Conservation (phyloP, 352 stramenopile genomes). For the Phytophthora meadii region DNA sequence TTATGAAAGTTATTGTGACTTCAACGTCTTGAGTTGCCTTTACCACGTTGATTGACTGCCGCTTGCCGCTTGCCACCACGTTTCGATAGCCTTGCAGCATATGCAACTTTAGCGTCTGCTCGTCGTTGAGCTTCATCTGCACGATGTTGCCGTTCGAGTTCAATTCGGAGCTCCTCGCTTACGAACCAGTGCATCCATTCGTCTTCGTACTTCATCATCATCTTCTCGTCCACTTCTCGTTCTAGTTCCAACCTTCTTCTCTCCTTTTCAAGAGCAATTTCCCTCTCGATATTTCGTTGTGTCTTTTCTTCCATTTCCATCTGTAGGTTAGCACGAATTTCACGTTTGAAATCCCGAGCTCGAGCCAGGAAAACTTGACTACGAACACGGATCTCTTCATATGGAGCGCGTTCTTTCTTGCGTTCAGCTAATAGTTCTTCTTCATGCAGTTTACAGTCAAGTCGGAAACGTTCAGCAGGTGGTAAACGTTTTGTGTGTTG, state of each 20-base stretch:
- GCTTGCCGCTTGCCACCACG: conserved; percentile 62
- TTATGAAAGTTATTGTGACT: neutral
- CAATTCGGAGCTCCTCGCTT: conserved; percentile 53
- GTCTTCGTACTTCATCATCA: conserved; percentile 79
- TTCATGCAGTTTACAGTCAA: conserved; percentile 23
- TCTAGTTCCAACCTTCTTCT: conserved; percentile 43
- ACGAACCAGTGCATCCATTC: conserved; percentile 68
- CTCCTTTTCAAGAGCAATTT: conserved; percentile 50
- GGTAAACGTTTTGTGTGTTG: conserved; percentile 16
- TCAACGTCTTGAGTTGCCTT: conserved; percentile 16
- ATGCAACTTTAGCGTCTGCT: conserved; percentile 58
- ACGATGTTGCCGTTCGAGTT: conserved; percentile 43
- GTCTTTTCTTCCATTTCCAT: conserved; percentile 72
- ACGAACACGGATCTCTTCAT: conserved; percentile 24
- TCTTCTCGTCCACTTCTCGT: conserved; percentile 58
- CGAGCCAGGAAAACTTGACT: conserved; percentile 34
- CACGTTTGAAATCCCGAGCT: conserved; percentile 63
- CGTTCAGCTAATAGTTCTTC: conserved; percentile 18
- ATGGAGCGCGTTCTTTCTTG: conserved; percentile 9
- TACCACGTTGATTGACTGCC: conserved; percentile 19
- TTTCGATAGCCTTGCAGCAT: conserved; percentile 59
- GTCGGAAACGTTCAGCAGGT: conserved; percentile 47
- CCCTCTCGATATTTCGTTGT: conserved; percentile 60
- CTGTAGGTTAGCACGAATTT: conserved; percentile 61
- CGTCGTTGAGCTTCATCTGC: conserved; percentile 50